Conservation (phyloP, 371 early-diverging fungal species). For the Choanephora cucurbitarum region DNA sequence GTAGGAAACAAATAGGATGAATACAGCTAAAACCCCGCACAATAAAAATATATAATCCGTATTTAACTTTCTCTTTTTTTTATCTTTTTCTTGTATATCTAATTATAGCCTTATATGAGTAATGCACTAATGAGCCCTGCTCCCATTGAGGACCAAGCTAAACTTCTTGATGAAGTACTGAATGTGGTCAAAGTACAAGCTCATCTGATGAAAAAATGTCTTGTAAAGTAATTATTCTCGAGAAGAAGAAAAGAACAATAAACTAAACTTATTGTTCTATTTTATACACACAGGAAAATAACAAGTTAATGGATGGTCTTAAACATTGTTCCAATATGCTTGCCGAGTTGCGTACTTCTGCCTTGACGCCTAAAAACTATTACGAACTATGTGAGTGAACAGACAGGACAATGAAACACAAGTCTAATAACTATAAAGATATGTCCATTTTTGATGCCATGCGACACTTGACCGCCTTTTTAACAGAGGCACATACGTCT, state of each 20-base stretch:
- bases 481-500: conserved; percentile 80
- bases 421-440: conserved; percentile 49
- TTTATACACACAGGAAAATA: no score
- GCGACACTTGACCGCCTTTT: conserved; percentile 80
- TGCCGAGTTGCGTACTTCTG: conserved; percentile 88
- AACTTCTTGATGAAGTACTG: conserved; percentile 82
- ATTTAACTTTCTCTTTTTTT: background rate
- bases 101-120: conserved; percentile 1
- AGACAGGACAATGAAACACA: background rate
- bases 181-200: conserved; percentile 85
- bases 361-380: conserved; percentile 91
- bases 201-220: conserved; percentile 85
- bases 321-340: conserved; percentile 95
- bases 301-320: conserved; percentile 89
- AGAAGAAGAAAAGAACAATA: background rate
- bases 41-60: no score
- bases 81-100: background rate
- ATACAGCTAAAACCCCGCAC: no score
- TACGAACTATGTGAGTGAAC: conserved; percentile 85
- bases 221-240: conserved; percentile 55
- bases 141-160: conserved; percentile 74
- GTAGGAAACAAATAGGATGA: no score
- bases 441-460: conserved; percentile 94
- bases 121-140: conserved; percentile 22
- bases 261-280: conserved; percentile 4